Evolutionary conservation across 2,329 filamentous ascomycete species (phyloP).

Genomic region (Aspergillus fischeri): DNA sequence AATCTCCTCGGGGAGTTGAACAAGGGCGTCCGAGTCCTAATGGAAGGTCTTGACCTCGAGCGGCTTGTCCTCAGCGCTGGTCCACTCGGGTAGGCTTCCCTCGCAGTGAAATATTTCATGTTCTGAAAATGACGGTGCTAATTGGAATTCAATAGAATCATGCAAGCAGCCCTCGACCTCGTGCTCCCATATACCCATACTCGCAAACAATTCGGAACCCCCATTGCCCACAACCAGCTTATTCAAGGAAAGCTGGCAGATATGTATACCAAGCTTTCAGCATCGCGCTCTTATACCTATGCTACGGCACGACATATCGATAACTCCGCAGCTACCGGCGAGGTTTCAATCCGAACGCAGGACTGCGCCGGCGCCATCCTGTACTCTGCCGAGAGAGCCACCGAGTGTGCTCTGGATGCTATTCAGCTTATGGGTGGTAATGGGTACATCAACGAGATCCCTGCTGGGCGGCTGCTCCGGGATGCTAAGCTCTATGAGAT

Average conservation of each 20-base stretch:
- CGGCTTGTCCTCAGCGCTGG: slow-evolving; percentile 87
- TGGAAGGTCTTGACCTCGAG: slow-evolving; percentile 95
- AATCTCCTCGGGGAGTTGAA: slow-evolving; percentile 78
- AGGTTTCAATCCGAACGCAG: slow-evolving; percentile 65
- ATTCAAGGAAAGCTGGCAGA: slow-evolving; percentile 90
- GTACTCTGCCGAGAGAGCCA: slow-evolving; percentile 82
- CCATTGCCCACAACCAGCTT: slow-evolving; percentile 88
- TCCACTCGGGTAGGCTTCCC: slow-evolving; percentile 61
- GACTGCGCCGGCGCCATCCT: slow-evolving; percentile 94
- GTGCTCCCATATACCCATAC: slow-evolving; percentile 85
- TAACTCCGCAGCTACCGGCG: slow-evolving; percentile 53
- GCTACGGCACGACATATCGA: slow-evolving; percentile 75
- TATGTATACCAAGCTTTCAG: slow-evolving; percentile 94
- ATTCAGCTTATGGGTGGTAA: slow-evolving; percentile 93
- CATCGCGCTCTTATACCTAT: slow-evolving; percentile 82
- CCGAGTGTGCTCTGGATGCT: slow-evolving; percentile 79
- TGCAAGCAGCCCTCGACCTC: slow-evolving; percentile 86
- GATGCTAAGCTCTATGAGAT: slow-evolving; percentile 89
- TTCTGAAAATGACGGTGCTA: not conserved
- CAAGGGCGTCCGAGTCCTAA: slow-evolving; percentile 81
- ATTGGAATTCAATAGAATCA: slow-evolving; percentile 51
- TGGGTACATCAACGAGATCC: slow-evolving; percentile 94
- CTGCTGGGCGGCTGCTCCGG: slow-evolving; percentile 76
- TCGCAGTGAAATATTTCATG: not conserved
- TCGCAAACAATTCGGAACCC: slow-evolving; percentile 79